Evolutionary conservation across 805 yeast species (phyloP), one percentile per base, ranked within the genome.

Genomic region (Yarrowia sp.): DNA sequence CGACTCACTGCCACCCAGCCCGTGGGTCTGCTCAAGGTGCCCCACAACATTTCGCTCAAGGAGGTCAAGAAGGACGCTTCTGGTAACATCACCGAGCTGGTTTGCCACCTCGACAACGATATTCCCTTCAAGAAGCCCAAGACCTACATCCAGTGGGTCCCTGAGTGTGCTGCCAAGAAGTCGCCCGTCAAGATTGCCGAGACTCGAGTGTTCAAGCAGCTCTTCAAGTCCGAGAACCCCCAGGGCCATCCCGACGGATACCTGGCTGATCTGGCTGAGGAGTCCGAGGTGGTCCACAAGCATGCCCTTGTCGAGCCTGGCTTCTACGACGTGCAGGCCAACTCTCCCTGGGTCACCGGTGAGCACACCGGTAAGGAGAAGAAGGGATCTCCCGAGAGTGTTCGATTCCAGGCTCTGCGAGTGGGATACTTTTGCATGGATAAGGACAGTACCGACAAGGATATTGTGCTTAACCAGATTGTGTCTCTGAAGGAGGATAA

Each of bases 121-220:
- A 77, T 81, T 20, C 80, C 79, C 68, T 81, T 81, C 71, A 85
- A 83, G 77, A 92, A 91, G 76, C 99, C 99, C 75, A 95, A 94
- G 85, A 93, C 99, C 10, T 95, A 83, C 76, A 92, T 95, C 75
- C 99, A 95, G 80, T 95, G 99, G 99, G 87, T 95, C 64, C 96
- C 97, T 64, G 86, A 86, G 70, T 81, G 87, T 24, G 79, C 81
- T 39, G 84, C 85, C 69, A 81, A 85, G 73, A 79, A 81, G 49
- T 87, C 92, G 10, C 93, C 94, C 4, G 82, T 89, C 56, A 78
- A 78, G 66, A 77, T 95, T 68, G 78, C 83, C 38, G 96, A 95
- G 79, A 90, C 93, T 33, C 87, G 98, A 79, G 83, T 91, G 70
- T 92, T 94, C 80, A 90, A 91, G 75, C 94, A 87, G 76, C 82